Evolutionary conservation across 2,329 filamentous ascomycete species (phyloP), one percentile per base, ranked within the genome.

Genomic region (Colletotrichum tabaci): DNA sequence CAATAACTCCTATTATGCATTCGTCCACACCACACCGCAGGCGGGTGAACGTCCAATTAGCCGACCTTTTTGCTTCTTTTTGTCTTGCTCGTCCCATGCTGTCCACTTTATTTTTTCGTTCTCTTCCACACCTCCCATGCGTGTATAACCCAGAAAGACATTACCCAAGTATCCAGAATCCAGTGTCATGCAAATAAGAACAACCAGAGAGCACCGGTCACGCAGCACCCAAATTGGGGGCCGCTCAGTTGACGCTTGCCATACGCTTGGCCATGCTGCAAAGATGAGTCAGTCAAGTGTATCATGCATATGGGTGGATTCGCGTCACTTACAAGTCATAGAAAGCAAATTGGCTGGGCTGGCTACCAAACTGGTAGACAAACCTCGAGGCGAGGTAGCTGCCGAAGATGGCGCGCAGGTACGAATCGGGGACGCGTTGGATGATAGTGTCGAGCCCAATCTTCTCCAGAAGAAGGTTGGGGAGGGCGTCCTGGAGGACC

Each of bases 341-440:
- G 88, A 99, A 99, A 49, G 96, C 95, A 85, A 99, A 98, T 79
- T 98, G 96, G 85, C 93, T 96, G 6, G 96, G 95, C 75, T 90
- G 92, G 80, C 95, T 95, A 78, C 96, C 96, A 81, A 96, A 96
- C 81, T 97, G 91, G 82, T 99, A 99, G 50, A 99, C 94, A 81
- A 99, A 99, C 53, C 96, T 93, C 79, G 93, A 97, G 60, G 96
- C 96, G 76, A 99, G 87, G 84, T 96, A 98, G 80, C 94, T 97
- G 76, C 96, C 96, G 80, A 99, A 99, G 81, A 99, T 98, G 75
- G 95, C 93, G 75, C 95, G 91, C 74, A 99, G 89, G 80, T 99
- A 99, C 76, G 91, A 92, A 73, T 98, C 94, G 0, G 96, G 96
- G 26, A 99, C 95, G 75, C 96, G 90, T 79, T 92, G 82, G 73